A percentile compares a stretch with the other conserved stretches of the same genome.
phyloP scores from a whole-genome alignment of 495 filamentous ascomycete species.

The Xylaria scruposa region DNA sequence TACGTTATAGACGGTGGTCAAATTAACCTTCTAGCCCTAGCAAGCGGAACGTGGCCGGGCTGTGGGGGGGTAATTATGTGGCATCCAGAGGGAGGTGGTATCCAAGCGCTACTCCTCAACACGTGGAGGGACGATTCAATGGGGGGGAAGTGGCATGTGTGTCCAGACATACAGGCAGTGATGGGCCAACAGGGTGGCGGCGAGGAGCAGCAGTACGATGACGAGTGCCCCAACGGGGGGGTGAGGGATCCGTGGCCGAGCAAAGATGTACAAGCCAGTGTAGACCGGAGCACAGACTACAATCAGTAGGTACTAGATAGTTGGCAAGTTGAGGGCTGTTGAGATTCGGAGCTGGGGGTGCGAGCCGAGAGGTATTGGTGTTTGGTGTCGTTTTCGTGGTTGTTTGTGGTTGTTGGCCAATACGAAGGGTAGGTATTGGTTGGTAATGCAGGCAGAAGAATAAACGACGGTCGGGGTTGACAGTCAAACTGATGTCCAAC shows the following conservation, averaged over 20 bases:
- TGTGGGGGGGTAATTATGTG: constrained; percentile 16
- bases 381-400: not conserved
- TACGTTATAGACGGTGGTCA: constrained; percentile 9
- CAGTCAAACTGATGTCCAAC: not conserved
- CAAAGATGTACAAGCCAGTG: constrained; percentile 14
- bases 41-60: constrained; percentile 16
- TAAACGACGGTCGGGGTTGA: not conserved
- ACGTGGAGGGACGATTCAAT: constrained; percentile 10
- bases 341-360: not conserved
- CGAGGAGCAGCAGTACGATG: constrained; percentile 13
- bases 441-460: not conserved
- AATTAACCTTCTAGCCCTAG: constrained; percentile 21
- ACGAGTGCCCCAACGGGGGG: constrained; percentile 2
- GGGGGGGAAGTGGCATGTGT: constrained; percentile 20
- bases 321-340: not conserved
- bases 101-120: constrained; percentile 6
- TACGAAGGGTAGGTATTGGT: not conserved
- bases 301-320: not conserved
- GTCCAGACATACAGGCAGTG: constrained; percentile 27
- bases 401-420: constrained; percentile 5
- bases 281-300: not conserved
- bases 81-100: constrained; percentile 8
- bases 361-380: not conserved
- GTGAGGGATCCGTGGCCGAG: not conserved
- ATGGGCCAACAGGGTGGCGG: constrained; percentile 15